Evolutionary conservation across 31 red algal genomes (phyloP), one percentile per base, ranked within the genome.

Genomic region (Asparagopsis taxiformis): DNA sequence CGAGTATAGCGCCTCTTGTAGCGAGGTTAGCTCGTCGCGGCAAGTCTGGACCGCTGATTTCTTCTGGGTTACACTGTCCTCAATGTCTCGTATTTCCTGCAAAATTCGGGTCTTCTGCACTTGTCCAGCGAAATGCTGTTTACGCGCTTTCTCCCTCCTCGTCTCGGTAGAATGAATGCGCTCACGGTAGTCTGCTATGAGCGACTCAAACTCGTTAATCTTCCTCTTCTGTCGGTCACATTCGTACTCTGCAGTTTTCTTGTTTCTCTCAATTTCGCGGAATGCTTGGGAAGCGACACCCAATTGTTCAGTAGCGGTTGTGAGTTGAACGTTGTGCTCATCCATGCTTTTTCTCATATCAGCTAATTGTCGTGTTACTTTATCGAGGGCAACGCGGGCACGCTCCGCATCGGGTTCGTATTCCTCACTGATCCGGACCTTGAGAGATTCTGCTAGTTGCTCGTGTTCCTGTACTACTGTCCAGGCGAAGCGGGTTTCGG

Each of bases 401-500:
- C 41, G 44, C 39, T 51, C 33, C 3, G 34, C 37, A 23, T 82
- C 77, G 2, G 41, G 51, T 43, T 61, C 58, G 31, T 32, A 62
- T 30, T 62, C 58, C n/a, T 62, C 31, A 30, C 5, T 28, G 6
- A 32, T 62, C 3, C 0, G 25, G 13, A 28, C 58, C 31, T 62
- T 32, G 6, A 32, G 23, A 6, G 41, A 4, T 62, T 62, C 31
- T 31, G 58, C 16, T 30, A 0, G 15, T 32, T 26, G 58, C 25
- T 22, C 58, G n/a, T 28, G 23, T 62, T 85, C 53, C 17, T 85
- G 54, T 50, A 80, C 76, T 21, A 67, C 35, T 0, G 70, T 72
- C 93, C 93, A 96, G 20, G 85, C 93, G 41, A 64, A 80, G 29
- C 72, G 44, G 31, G 63, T 66, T 46, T 73, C 37, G 11, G 85